Evolutionary conservation across 2,329 filamentous ascomycete genomes (phyloP), one percentile per base, ranked within the genome.

Genomic region (Orbilia brochopaga): DNA sequence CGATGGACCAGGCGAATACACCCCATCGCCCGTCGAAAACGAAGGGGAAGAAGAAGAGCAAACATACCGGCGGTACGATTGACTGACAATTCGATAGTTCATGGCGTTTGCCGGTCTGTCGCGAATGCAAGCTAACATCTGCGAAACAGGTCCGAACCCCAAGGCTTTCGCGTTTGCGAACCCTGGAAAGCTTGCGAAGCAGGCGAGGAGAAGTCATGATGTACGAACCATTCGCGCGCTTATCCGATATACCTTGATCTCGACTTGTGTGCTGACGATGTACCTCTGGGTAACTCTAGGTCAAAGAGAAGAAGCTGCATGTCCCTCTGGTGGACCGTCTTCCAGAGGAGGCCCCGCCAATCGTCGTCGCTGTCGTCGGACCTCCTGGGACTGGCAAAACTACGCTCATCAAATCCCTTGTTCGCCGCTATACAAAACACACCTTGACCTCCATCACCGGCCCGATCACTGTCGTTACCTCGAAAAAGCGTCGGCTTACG

Each of bases 281-380:
- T 15, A n/a, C n/a, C n/a, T n/a, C n/a, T n/a, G n/a, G 23, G 21
- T 50, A 4, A 8, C 57, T 72, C 11, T 78, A 92, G 89, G 88
- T 96, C 80, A 94, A 91, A 84, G 95, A 99, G 81, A 97, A 95
- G 81, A 87, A 93, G 69, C 85, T 97, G 42, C 95, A 99, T 84
- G 94, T 99, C 17, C 94, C 94, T 50, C 89, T 96, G 79, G 90
- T 97, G 81, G 94, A 99, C 83, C 88, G 95, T 76, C 84, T 97
- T 27, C 93, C 94, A 75, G 93, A 97, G 80, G 94, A 97, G 82
- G 90, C 94, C 15, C 92, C 94, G 24, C 94, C 94, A 67, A 87
- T 95, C 69, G 87, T 99, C 65, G 93, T 97, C 76, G 88, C 91
- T 73, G 92, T 99, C 72, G 92, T 97, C 78, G 95, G 94, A 60